Evolutionary conservation across 495 filamentous ascomycete genomes (phyloP), one percentile per base, ranked within the genome.

Genomic region (Aspergillus ellipticus): DNA sequence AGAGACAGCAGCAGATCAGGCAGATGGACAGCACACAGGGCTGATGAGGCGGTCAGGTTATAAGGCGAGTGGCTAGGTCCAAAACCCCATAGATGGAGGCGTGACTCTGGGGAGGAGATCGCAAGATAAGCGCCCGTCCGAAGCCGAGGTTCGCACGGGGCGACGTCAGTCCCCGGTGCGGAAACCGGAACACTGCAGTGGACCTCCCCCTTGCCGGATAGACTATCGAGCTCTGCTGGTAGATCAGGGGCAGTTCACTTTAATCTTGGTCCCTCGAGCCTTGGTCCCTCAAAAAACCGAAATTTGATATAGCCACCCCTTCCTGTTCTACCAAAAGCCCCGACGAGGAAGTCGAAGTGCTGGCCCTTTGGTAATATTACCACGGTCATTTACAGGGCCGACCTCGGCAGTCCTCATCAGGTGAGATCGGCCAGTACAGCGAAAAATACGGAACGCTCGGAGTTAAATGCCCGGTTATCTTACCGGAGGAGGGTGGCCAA

Each of bases 131-230:
- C 66, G 62, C 61, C 62, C 59, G 51, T 61, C 69, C 67, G 72
- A 64, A 66, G 70, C 74, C 74, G 74, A 77, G 74, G 74, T 70
- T 67, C 58, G 61, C 59, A 41, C 20, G 42, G 15, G 45, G 46
- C 28, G 24, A 61, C 60, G 59, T 66, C 61, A 60, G 49, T 10
- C 45, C 35, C 35, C 35, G 35, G n/a, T 15, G 10, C 35, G 24
- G 47, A 49, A 26, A 49, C 31, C 47, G 17, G 26, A 49, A 8
- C 22, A 28, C 26, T 9, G 28, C 47, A 21, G 21, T 47, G 26
- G 43, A 48, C 37, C 16, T 53, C 31, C 13, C 42, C 51, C 37
- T 19, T 19, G 13, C 37, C 5, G 35, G 11, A 39, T 15, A n/a
- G 31, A 13, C 31, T 8, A 7, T 33, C 9, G 31, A 8, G 31